These are phyloP conservation scores for Wickerhamiella qilinensis DNA, from an alignment of 805 yeast genomes.

Conservation along the genomic window DNA sequence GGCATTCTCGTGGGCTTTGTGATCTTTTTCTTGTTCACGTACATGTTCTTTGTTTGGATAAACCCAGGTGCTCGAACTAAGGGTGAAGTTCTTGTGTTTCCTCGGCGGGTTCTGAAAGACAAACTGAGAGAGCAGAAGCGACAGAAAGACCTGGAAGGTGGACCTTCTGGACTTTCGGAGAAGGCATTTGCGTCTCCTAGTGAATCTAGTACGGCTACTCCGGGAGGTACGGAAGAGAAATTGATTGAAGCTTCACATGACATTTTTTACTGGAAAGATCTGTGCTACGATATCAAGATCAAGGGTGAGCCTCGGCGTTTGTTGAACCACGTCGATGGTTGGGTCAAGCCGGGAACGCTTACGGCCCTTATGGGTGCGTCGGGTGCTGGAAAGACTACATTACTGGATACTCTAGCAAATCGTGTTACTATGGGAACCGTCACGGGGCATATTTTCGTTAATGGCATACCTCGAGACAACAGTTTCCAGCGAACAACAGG, in stretches of 20 bases:
- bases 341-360: slow-evolving; percentile 59
- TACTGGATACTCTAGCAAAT: slow-evolving; percentile 50
- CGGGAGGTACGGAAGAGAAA: slow-evolving; percentile 11
- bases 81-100: slow-evolving; percentile 1
- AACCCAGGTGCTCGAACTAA: slow-evolving; percentile 6
- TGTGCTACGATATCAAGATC: slow-evolving; percentile 34
- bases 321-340: slow-evolving; percentile 38
- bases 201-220: slow-evolving; percentile 18
- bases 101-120: not conserved
- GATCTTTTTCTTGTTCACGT: slow-evolving; percentile 17
- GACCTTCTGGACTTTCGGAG: slow-evolving; percentile 14
- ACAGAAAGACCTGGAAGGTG: slow-evolving; percentile 25
- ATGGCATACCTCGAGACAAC: slow-evolving; percentile 40
- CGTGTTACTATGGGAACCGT: slow-evolving; percentile 51
- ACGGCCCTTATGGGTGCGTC: slow-evolving; percentile 70
- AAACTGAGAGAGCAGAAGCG: slow-evolving; percentile 13
- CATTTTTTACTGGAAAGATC: slow-evolving; percentile 40
- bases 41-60: slow-evolving; percentile 3
- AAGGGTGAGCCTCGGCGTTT: slow-evolving; percentile 22
- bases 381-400: slow-evolving; percentile 69
- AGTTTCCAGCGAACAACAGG: slow-evolving; percentile 61
- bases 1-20: slow-evolving; percentile 43
- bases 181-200: slow-evolving; percentile 13
- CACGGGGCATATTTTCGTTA: slow-evolving; percentile 51
- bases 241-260: slow-evolving; percentile 19